Percentiles rank a stretch among this genome's conserved stretches.
Evolutionary conservation across 176 grass and related monocot genomes (phyloP).

Genomic region (Aegilops bicornis): DNA sequence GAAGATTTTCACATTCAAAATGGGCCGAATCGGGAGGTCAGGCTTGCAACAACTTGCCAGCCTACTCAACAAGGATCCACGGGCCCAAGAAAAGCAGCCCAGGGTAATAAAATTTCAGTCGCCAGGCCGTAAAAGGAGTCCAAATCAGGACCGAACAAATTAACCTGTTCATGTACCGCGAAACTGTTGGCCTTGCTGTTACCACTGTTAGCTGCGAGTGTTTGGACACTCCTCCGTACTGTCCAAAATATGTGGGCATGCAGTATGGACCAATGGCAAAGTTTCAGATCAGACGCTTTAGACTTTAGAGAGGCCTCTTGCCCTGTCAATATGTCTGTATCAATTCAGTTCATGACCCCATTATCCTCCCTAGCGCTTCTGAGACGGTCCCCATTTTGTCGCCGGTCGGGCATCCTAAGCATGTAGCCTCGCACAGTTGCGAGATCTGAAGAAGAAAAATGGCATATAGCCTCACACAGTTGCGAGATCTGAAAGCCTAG

Average conservation of each 20-base stretch:
- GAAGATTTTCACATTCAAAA: background rate
- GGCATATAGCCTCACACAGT: background rate
- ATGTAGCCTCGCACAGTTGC: background rate
- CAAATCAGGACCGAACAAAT: background rate
- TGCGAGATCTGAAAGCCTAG: background rate
- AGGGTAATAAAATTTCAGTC: background rate
- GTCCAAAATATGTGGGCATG: conserved; percentile 11
- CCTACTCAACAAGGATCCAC: background rate
- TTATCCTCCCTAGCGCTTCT: background rate
- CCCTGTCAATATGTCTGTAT: conserved; percentile 12
- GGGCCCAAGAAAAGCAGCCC: background rate
- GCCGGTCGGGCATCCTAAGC: background rate
- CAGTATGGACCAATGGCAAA: background rate
- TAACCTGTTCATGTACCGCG: background rate
- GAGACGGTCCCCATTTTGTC: background rate
- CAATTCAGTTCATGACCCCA: conserved; percentile 26
- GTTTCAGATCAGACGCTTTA: conserved; percentile 11
- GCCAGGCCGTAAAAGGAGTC: background rate
- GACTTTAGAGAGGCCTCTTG: background rate
- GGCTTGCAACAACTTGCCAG: background rate
- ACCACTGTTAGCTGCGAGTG: background rate
- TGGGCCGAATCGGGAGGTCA: background rate
- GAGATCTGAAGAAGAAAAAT: background rate
- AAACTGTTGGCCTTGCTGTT: background rate
- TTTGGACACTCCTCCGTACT: background rate